These are phyloP conservation scores for Byssothecium circinans DNA, from an alignment of 2,329 filamentous ascomycete genomes.

Conservation along the genomic window DNA sequence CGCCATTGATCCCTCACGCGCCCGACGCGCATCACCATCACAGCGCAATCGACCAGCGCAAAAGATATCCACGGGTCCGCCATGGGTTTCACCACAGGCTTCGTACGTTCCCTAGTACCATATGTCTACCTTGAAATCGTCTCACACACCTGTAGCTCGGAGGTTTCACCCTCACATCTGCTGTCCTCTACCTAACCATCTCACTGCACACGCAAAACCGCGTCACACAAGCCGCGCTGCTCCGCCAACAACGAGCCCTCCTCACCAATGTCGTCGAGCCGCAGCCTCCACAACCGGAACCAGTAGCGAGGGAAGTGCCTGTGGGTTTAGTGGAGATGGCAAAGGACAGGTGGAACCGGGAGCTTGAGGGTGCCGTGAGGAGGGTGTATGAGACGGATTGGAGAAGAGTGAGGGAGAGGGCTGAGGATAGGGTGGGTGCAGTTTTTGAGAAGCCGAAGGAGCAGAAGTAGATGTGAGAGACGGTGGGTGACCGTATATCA, in stretches of 20 bases:
- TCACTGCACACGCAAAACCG: constrained; percentile 52
- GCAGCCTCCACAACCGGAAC: constrained; percentile 43
- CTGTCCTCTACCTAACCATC: constrained; percentile 44
- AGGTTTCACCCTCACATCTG: constrained; percentile 54
- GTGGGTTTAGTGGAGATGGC: constrained; percentile 50
- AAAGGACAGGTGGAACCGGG: constrained; percentile 55
- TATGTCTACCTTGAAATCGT: background rate
- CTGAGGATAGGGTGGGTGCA: constrained; percentile 45
- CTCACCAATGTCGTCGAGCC: constrained; percentile 50
- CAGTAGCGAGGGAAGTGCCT: constrained; percentile 42
- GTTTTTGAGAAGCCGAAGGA: constrained; percentile 40
- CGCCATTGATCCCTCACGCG: background rate
- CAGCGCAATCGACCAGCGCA: background rate
- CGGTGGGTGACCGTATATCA: background rate
- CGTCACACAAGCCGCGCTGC: constrained; percentile 47
- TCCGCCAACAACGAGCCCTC: constrained; percentile 50
- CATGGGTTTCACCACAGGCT: constrained; percentile 57
- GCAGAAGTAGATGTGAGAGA: constrained; percentile 20
- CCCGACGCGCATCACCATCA: background rate
- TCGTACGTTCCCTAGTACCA: constrained; percentile 40
- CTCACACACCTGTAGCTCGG: constrained; percentile 45
- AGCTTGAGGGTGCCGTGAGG: constrained; percentile 48
- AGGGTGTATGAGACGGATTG: constrained; percentile 51
- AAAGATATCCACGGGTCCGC: constrained; percentile 1
- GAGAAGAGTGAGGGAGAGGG: constrained; percentile 44